Evolutionary conservation across 768 basidiomycete species (phyloP), one percentile per base, ranked within the genome.

Genomic region (Boletus coccyginus): DNA sequence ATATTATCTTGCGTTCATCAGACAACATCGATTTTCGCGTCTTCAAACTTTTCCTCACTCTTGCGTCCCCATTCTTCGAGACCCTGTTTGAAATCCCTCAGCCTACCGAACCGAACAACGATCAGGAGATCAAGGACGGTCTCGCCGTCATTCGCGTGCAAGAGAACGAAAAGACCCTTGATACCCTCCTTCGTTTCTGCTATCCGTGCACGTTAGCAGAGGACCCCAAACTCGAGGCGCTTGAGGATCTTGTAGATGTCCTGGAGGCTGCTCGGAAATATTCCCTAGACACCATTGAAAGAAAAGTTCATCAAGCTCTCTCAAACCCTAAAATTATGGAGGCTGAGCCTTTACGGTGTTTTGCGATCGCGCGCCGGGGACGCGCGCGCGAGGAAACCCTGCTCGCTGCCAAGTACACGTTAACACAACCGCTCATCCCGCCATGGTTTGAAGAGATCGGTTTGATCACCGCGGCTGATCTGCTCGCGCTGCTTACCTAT

Each of bases 61-160:
- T 73, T 17, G 63, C 73, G 0, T 76, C 75, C 12, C 63, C 71
- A 0, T 64, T 71, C 57, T 78, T 75, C 55, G 59, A 66, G 32
- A 55, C 61, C 21, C 64, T 77, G 51, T 71, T 75, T 46, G 39
- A 55, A n/a, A 50, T 71, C 9, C 68, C 70, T 3, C 68, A 74
- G 35, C 56, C 70, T n/a, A 16, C 47, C 14, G 27, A 57, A 43
- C 48, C 12, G 8, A 33, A n/a, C 17, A 45, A 40, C 6, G 55
- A 50, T 6, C 58, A 53, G 43, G 65, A 61, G 13, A 38, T 29
- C 12, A 62, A 46, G 36, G 62, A 69, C 21, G 58, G 53, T 16
- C 57, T 68, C n/a, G 38, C 51, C 41, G 62, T 71, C 41, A 53
- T 71, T 19, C 40, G 52, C 8, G 29, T 70, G 14, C 19, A 58